phyloP scores from a whole-genome alignment of 2,329 filamentous ascomycete species.

The Aspergillus novofumigatus region DNA sequence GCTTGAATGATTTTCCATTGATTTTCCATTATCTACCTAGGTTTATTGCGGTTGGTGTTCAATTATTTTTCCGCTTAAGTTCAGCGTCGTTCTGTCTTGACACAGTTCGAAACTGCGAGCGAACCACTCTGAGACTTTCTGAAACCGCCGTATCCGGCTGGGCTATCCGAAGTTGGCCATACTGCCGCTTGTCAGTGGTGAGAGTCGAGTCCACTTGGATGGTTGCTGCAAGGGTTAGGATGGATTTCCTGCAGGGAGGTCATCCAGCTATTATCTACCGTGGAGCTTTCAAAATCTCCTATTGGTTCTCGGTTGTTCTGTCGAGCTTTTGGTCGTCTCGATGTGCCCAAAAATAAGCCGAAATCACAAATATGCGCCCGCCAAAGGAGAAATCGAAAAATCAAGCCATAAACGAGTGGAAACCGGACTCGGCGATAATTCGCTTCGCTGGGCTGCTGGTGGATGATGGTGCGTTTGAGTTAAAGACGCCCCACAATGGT shows the following conservation, averaged over 20 bases:
- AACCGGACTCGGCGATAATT: slow-evolving; percentile 12
- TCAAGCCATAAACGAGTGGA: slow-evolving; percentile 1
- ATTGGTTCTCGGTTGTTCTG: slow-evolving; percentile 1
- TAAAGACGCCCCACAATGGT: slow-evolving; percentile 25
- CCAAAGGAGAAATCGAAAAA: not conserved
- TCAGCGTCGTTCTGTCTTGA: not conserved
- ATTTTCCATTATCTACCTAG: not conserved
- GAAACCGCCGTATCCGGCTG: not conserved
- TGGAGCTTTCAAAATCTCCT: slow-evolving; percentile 7
- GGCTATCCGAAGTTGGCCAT: not conserved
- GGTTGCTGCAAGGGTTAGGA: not conserved
- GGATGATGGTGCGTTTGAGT: slow-evolving; percentile 29
- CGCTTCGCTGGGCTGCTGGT: slow-evolving; percentile 13
- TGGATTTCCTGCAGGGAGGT: not conserved
- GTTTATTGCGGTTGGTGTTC: not conserved
- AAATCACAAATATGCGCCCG: not conserved
- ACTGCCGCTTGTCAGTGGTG: not conserved
- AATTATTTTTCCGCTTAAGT: not conserved
- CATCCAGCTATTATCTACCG: not conserved
- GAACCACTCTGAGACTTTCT: not conserved
- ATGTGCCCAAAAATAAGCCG: not conserved
- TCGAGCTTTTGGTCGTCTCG: not conserved
- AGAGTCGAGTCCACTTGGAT: not conserved
- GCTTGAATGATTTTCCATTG: not conserved
- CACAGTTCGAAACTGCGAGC: not conserved